Base-by-base conservation (phyloP, 768 basidiomycete genomes). In the Sarcodon sp. region DNA sequence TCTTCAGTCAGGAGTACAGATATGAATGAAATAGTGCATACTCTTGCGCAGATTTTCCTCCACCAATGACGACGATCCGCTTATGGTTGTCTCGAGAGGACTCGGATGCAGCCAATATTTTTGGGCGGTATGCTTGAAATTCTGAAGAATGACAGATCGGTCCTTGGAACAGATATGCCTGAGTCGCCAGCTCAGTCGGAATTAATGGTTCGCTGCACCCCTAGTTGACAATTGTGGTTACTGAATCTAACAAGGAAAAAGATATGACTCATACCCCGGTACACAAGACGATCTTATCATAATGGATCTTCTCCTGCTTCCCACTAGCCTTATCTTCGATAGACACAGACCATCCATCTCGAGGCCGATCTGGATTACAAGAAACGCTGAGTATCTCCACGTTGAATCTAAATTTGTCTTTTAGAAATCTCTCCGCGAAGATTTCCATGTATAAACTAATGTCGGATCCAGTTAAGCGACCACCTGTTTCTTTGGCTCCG, bases 31-130 rank as follows among this genome's bases (percentile, higher is more conserved):
- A 3, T 13, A 6, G 55, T 47, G 51, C 64, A 7, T 37, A 70
- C 70, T 83, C 82, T 64, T 78, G 76, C 0, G 78, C 77, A 3
- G 81, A 83, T 57, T 76, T 83, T 4, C 81, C 81, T 16, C 80
- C 76, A 3, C 82, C 82, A 1, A 82, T 61, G 1, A 83, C 64
- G 0, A 80, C 64, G 6, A 74, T 62, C 0, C 66, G 57, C 10
- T 59, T 61, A 10, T 47, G 46, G 4, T 57, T 43, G 7, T 49
- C 48, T 12, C 55, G 55, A 6, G 57, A 49, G 7, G 21, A 31
- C 36, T 47, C 49, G 35, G 53, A 61, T 47, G 43, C 61, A 3
- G 44, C 44, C 8, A 77, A 53, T 7, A 80, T 66, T 7, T 69
- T 64, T 35, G 72, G 65, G 13, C 72, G 53, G 33, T 60, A 59